Percentiles rank a stretch among this genome's conserved stretches.
These are phyloP conservation scores for Colletotrichum camelliae DNA, from an alignment of 2,329 filamentous ascomycete genomes.

Conservation along the genomic window DNA sequence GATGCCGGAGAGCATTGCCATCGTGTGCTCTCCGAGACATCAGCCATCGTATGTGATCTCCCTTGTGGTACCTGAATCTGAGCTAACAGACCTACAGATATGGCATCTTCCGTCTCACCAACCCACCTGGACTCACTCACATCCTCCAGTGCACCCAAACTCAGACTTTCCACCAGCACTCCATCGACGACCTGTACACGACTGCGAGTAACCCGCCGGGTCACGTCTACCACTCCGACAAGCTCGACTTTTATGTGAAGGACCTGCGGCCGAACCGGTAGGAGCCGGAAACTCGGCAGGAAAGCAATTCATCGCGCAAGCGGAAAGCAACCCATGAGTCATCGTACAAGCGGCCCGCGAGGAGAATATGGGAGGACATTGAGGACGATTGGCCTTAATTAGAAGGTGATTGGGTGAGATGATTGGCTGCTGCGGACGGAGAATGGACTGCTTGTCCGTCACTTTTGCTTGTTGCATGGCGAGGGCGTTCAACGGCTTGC, in stretches of 20 bases:
- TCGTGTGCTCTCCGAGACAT: conserved; percentile 90
- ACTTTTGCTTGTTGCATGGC: conserved; percentile 17
- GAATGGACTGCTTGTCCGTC: background rate
- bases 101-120: conserved; percentile 91
- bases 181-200: conserved; percentile 75
- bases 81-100: conserved; percentile 58
- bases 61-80: background rate
- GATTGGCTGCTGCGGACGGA: background rate
- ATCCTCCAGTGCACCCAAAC: conserved; percentile 79
- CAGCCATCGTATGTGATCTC: conserved; percentile 68
- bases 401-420: background rate
- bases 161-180: conserved; percentile 83
- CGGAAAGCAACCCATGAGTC: background rate
- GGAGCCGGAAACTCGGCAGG: background rate
- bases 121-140: conserved; percentile 88
- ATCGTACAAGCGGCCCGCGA: background rate
- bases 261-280: conserved; percentile 52
- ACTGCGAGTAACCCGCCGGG: conserved; percentile 70
- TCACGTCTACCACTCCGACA: conserved; percentile 72
- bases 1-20: conserved; percentile 94
- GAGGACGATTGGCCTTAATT: background rate
- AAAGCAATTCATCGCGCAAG: background rate
- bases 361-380: background rate
- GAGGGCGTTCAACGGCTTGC: conserved; percentile 4
- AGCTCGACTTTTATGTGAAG: conserved; percentile 64